Base-by-base conservation (phyloP, 345 rosid genomes). In the Rhizophora mangle region DNA sequence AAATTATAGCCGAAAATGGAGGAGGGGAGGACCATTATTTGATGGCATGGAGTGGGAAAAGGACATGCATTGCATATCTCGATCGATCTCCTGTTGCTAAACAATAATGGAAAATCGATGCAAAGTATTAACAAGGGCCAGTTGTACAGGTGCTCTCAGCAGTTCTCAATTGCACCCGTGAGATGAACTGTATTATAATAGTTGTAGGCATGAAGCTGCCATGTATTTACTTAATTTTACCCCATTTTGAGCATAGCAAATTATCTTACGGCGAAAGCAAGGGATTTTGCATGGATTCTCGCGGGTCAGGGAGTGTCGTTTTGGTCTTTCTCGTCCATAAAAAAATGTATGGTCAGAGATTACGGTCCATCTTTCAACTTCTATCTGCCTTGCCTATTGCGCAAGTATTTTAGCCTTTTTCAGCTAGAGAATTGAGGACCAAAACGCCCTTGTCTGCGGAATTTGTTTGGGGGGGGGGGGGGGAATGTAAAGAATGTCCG, bases 201-300 rank as follows among this genome's bases (percentile, higher is more conserved):
- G 29, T 16, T 52, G 18, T 57, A 57, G 7, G 24, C 32, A 15
- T 18, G 2, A 65, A 27, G 24, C 5, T 47, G 24, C 5, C 34
- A 37, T 6, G 6, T 30, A n/a, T 56, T 56, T 56, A 56, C 11
- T 22, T 56, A 34, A 8, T 24, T 30, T 20, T 61, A 4, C 24
- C 20, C 11, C 60, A 36, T 7, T 32, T 27, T 53, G 46, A 39
- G 54, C 77, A 53, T 62, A 24, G 39, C 78, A 61, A 58, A 76
- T 72, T 77, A 46, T 52, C 79, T 78, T 80, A 53, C 49, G 80
- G 82, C 78, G 74, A 75, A 82, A 80, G 86, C 71, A 70, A 80
- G 60, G 84, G 53, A 52, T 10, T 73, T 60, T 57, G 81, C 78
- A 76, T 81, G 71, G 63, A 46, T 60, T 57, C 69, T 70, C 64